These are phyloP conservation scores for Inosperma sp. DNA, from an alignment of 768 basidiomycete species.

Conservation along the genomic window DNA sequence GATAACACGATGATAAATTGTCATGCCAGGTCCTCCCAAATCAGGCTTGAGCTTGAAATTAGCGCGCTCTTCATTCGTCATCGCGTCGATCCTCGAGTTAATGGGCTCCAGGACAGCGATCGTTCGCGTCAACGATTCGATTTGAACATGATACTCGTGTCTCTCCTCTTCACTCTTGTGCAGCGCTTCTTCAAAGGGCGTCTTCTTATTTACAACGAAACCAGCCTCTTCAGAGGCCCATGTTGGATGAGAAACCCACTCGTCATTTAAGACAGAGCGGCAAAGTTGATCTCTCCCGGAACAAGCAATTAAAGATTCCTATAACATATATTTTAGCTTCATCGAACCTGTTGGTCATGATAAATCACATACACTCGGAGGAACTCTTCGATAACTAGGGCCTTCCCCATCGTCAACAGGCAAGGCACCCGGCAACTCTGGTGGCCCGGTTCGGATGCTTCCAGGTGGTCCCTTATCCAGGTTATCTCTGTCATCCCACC, in stretches of 20 bases:
- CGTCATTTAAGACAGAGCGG: conserved; percentile 93
- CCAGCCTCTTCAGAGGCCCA: conserved; percentile 97
- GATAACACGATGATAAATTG: conserved; percentile 87
- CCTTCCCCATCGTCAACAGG: conserved; percentile 84
- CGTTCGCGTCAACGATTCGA: conserved; percentile 86
- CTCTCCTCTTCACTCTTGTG: conserved; percentile 98
- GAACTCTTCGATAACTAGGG: conserved; percentile 89
- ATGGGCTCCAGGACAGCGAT: conserved; percentile 91
- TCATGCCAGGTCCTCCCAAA: conserved; percentile 83
- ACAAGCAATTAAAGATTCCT: conserved; percentile 89
- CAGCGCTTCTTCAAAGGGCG: conserved; percentile 89
- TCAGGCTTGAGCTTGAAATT: conserved; percentile 79
- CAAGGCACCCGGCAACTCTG: conserved; percentile 71
- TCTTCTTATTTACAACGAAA: conserved; percentile 94
- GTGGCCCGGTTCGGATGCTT: conserved; percentile 69
- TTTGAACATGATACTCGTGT: conserved; percentile 94
- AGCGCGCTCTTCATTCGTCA: conserved; percentile 82
- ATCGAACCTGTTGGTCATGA: not conserved
- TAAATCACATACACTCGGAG: conserved; percentile 67
- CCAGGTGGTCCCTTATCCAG: conserved; percentile 70
- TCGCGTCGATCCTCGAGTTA: conserved; percentile 75
- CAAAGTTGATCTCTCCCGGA: conserved; percentile 93
- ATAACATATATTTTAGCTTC: conserved; percentile 13
- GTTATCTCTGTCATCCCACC: conserved; percentile 66
- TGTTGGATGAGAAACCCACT: conserved; percentile 98